phyloP scores from a whole-genome alignment of 1,139 yeast species.

The Spathaspora jeffriesii region DNA sequence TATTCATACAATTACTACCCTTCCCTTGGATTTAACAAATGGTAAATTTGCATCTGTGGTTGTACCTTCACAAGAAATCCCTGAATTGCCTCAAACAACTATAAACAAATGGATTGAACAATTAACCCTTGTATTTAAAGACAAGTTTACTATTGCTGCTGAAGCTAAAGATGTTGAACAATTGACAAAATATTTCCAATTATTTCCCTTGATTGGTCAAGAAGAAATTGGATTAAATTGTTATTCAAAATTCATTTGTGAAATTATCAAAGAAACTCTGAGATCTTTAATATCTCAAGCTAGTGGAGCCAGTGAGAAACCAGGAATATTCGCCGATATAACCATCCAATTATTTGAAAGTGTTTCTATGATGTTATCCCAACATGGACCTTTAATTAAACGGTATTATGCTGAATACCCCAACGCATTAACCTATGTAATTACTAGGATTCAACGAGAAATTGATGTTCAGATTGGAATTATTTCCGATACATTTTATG shows the following conservation, averaged over 20 bases:
- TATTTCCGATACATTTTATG: slow-evolving; percentile 85
- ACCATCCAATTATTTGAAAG: slow-evolving; percentile 79
- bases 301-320: slow-evolving; percentile 32
- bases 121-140: slow-evolving; percentile 56
- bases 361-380: slow-evolving; percentile 80
- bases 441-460: slow-evolving; percentile 77
- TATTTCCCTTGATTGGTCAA: slow-evolving; percentile 84
- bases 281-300: slow-evolving; percentile 54
- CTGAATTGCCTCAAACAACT: slow-evolving; percentile 69
- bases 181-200: slow-evolving; percentile 76
- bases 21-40: slow-evolving; percentile 52
- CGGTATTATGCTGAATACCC: slow-evolving; percentile 62
- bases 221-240: slow-evolving; percentile 73
- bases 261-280: slow-evolving; percentile 79
- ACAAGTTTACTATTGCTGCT: slow-evolving; percentile 74
- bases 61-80: slow-evolving; percentile 92
- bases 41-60: slow-evolving; percentile 81
- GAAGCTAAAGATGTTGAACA: slow-evolving; percentile 61
- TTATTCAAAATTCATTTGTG: slow-evolving; percentile 84
- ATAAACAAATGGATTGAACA: slow-evolving; percentile 59
- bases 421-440: slow-evolving; percentile 63
- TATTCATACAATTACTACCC: slow-evolving; percentile 50
- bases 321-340: slow-evolving; percentile 64
- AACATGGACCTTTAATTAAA: slow-evolving; percentile 80
- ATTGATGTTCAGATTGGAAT: slow-evolving; percentile 91